A percentile compares a stretch with the other conserved stretches of the same genome.
Evolutionary conservation across 176 grass and related monocot species (phyloP).

Genomic region (Areca catechu): DNA sequence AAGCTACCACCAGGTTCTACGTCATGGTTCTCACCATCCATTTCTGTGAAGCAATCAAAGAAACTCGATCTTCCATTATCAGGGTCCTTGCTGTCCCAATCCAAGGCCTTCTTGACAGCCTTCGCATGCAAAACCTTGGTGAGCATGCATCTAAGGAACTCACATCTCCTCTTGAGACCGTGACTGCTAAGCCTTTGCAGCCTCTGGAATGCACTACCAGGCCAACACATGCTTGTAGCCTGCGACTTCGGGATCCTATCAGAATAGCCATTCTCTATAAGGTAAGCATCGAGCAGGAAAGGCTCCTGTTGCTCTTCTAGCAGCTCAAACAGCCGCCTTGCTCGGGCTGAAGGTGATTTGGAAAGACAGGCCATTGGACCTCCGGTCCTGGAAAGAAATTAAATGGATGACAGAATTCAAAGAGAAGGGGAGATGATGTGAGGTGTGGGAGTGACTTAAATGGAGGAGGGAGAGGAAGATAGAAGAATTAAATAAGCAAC

Average conservation of each 20-base stretch:
- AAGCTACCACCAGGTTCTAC: not conserved
- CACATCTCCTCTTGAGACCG: conserved; percentile 15
- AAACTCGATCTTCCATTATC: not conserved
- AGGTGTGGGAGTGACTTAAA: not conserved
- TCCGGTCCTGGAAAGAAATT: not conserved
- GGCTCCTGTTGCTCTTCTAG: conserved; percentile 90
- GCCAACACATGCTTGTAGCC: conserved; percentile 53
- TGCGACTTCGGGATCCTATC: conserved; percentile 36
- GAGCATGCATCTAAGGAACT: conserved; percentile 33
- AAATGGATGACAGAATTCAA: not conserved
- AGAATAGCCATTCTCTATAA: conserved; percentile 67
- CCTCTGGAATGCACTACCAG: conserved; percentile 23
- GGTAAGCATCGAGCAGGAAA: conserved; percentile 65
- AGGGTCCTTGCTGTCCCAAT: conserved; percentile 23
- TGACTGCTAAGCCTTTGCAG: conserved; percentile 35
- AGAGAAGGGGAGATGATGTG: not conserved
- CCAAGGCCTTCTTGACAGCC: conserved; percentile 16
- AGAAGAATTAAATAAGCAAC: not conserved
- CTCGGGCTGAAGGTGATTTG: conserved; percentile 22
- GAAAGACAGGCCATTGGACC: conserved; percentile 36
- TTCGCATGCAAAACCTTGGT: conserved; percentile 47
- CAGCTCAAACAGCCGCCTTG: conserved; percentile 60
- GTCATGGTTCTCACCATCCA: not conserved
- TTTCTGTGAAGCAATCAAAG: not conserved
- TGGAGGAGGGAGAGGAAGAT: not conserved